Conservation (phyloP, 2,329 filamentous ascomycete species). For the Penicillium sp. region DNA sequence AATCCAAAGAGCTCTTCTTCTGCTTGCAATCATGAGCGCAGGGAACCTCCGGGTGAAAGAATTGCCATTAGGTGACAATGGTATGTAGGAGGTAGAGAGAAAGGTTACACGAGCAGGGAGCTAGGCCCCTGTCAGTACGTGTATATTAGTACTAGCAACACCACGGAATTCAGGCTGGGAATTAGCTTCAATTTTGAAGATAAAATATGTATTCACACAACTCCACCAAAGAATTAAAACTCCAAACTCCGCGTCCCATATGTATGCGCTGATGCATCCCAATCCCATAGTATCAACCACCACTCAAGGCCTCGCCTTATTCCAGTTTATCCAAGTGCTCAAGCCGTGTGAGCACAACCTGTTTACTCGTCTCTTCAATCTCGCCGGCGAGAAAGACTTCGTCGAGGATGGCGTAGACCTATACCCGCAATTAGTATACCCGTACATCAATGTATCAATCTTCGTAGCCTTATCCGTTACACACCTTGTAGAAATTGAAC, state of each 20-base stretch:
- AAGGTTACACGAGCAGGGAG: too few species aligned
- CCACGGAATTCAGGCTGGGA: too few species aligned
- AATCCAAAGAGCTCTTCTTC: too few species aligned
- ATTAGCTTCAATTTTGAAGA: too few species aligned
- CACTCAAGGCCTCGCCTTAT: conserved; percentile 44
- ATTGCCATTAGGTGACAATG: too few species aligned
- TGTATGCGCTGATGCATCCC: conserved; percentile 16
- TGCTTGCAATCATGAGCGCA: too few species aligned
- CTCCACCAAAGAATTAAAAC: neutral
- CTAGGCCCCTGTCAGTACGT: too few species aligned
- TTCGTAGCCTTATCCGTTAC: conserved; percentile 20
- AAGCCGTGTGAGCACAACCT: conserved; percentile 89
- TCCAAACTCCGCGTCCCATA: conserved; percentile 5
- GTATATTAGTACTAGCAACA: too few species aligned
- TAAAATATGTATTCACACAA: neutral
- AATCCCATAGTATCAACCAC: neutral
- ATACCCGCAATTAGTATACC: conserved; percentile 1
- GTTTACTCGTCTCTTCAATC: conserved; percentile 98
- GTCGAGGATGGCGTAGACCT: conserved; percentile 96
- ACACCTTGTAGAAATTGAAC: conserved; percentile 70
- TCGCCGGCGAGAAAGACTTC: conserved; percentile 97
- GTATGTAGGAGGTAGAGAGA: too few species aligned
- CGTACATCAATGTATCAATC: conserved; percentile 6
- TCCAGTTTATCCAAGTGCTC: conserved; percentile 97
- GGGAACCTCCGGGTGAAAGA: too few species aligned